Evolutionary conservation across 2,329 filamentous ascomycete species (phyloP), one percentile per base, ranked within the genome.

Genomic region (Claviceps arundinis): DNA sequence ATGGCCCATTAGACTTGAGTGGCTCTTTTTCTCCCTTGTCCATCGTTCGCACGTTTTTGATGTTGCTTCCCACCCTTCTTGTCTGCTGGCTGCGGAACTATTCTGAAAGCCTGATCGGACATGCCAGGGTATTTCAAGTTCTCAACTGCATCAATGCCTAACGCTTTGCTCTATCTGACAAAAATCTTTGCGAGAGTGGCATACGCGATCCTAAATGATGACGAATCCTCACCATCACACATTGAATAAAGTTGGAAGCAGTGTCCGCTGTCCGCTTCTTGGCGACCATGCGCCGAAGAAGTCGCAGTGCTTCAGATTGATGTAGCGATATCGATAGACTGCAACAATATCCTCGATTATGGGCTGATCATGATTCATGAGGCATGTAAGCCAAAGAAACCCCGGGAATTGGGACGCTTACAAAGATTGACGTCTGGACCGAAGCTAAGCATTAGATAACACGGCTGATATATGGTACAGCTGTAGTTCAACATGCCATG

Each of bases 281-380:
- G 71, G 64, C 1, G 77, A 78, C 86, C 86, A 90, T 3, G 79
- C 73, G 1, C 87, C 86, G 26, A 78, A 81, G 61, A 90, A 87
- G 65, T 93, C 87, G 66, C 89, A 93, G 1, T 86, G 79, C 78
- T 85, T 88, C 38, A 93, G 70, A 64, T 91, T 91, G 64, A 93
- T 70, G 56, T 83, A 76, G 65, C 91, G 11, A 91, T 70, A 62
- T 89, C 78, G 62, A 91, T 85, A 61, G 84, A 75, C 59, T 80
- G 77, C 51, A 93, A 70, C 0, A 1, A 82, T 75, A 68, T 79
- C 78, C 9, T 85, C 85, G 26, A 93, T 68, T 9, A 85, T 71
- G 64, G 84, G 91, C 44, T 75, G 73, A 42, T 85, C 81, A 37
- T 81, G 73, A 24, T 6, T 26, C 24, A 14, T 84, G 82, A 49